Evolutionary conservation across 805 yeast species (phyloP).

Genomic region (Brettanomyces anomalus): DNA sequence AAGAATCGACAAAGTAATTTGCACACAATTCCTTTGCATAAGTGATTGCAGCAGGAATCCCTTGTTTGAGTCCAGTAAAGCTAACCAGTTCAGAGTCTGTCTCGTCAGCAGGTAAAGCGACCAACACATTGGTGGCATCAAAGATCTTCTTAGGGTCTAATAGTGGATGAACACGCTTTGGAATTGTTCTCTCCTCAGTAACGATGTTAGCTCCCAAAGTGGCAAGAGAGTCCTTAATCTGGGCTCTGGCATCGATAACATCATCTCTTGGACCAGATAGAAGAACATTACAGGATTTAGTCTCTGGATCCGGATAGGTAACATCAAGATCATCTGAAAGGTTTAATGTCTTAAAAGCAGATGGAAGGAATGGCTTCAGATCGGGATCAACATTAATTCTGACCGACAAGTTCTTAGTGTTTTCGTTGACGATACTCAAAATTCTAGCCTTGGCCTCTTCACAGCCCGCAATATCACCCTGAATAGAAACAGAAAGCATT

Average conservation of each 20-base stretch:
- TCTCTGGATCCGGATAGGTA: conserved; percentile 20
- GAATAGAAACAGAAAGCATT: conserved; percentile 52
- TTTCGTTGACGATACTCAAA: conserved; percentile 62
- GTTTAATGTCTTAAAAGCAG: conserved; percentile 20
- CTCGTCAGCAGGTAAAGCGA: conserved; percentile 40
- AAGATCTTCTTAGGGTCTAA: conserved; percentile 48
- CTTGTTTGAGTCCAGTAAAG: conserved; percentile 51
- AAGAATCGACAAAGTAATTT: conserved; percentile 49
- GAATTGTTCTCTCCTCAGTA: conserved; percentile 53
- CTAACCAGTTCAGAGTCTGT: conserved; percentile 38
- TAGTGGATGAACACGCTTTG: conserved; percentile 60
- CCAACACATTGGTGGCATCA: conserved; percentile 45
- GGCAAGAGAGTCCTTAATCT: conserved; percentile 38
- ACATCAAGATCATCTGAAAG: conserved; percentile 22
- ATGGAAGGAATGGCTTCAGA: conserved; percentile 36
- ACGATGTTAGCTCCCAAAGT: conserved; percentile 35
- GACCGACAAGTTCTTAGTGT: conserved; percentile 49
- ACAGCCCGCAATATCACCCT: conserved; percentile 82
- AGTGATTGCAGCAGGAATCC: conserved; percentile 53
- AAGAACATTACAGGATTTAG: conserved; percentile 34
- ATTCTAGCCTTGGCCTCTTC: conserved; percentile 64
- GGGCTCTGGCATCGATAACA: conserved; percentile 46
- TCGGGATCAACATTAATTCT: conserved; percentile 37
- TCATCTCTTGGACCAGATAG: conserved; percentile 67
- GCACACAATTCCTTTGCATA: conserved; percentile 53